Base-by-base conservation (phyloP, 2,329 filamentous ascomycete genomes). In the Fusarium tjaetaba region DNA sequence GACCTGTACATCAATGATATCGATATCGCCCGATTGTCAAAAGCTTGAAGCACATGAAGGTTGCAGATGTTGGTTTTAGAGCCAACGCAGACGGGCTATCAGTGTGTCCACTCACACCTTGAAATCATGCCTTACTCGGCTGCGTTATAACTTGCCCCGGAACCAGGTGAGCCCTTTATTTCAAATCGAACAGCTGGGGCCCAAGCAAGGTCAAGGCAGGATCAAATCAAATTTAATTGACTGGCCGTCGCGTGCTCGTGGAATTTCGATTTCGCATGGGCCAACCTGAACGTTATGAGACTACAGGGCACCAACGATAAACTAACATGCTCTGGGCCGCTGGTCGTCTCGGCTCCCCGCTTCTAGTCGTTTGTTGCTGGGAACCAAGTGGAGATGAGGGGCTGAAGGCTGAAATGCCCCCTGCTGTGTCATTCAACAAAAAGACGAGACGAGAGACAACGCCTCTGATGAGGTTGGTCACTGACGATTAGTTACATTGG, bases 281-380 rank as follows among this genome's bases (percentile, higher is more conserved):
- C 69, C 70, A 69, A 62, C 60, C 43, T 61, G 61, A 49, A 56
- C 71, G 71, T 70, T 60, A 72, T 63, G 43, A 52, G 61, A 67
- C 60, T 70, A 61, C 66, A 66, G 64, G 65, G 67, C 39, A 56
- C 69, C 73, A 76, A 71, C 72, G 65, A 72, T 68, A 67, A 70
- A 68, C 73, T 77, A 77, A 74, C 39, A 56, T 43, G 58, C 74
- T 64, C 68, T 74, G 61, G 61, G 46, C 30, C 61, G 66, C 58
- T 72, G 55, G 57, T 64, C 64, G 61, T 60, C 61, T 72, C 65
- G 65, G 61, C 72, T 75, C 74, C 72, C 74, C 74, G 74, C 70
- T 74, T 66, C 62, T 56, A 62, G 58, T 65, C 53, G 59, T 61
- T 56, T 67, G 70, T 70, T 72, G 71, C 71, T 72, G 53, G 52